phyloP scores from a whole-genome alignment of 176 grass and related monocot species.

The Bromus sterilis region DNA sequence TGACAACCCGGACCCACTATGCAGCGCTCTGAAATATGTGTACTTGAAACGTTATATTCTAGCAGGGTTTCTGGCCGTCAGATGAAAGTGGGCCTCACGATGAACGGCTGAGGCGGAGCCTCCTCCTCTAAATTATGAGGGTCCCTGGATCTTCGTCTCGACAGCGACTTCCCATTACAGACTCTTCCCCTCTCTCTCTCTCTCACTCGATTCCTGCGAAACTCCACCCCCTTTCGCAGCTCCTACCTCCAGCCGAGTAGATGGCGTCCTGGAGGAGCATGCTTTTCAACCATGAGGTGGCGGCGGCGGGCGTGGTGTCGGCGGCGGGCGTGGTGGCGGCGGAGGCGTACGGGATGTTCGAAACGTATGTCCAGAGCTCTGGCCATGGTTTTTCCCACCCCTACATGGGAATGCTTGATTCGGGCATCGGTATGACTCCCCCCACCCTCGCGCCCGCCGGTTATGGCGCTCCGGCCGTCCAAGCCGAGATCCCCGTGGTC shows the following conservation, averaged over 20 bases:
- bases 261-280: neutral
- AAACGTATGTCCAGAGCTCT: neutral
- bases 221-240: neutral
- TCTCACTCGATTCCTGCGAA: neutral
- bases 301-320: no score
- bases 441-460: neutral
- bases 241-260: neutral
- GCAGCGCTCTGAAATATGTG: neutral
- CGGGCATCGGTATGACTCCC: neutral
- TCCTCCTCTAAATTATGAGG: neutral
- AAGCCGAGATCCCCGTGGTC: neutral
- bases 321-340: neutral
- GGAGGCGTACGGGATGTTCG: neutral
- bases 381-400: neutral
- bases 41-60: constrained; percentile 1
- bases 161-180: neutral
- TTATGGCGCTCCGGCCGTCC: neutral
- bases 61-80: neutral
- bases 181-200: neutral
- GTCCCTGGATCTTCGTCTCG: neutral
- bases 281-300: neutral
- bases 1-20: no score
- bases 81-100: neutral
- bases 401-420: neutral
- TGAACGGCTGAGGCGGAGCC: neutral